These are phyloP conservation scores for Melocanna baccifera DNA, from an alignment of 176 grass and related monocot species.

Conservation along the genomic window DNA sequence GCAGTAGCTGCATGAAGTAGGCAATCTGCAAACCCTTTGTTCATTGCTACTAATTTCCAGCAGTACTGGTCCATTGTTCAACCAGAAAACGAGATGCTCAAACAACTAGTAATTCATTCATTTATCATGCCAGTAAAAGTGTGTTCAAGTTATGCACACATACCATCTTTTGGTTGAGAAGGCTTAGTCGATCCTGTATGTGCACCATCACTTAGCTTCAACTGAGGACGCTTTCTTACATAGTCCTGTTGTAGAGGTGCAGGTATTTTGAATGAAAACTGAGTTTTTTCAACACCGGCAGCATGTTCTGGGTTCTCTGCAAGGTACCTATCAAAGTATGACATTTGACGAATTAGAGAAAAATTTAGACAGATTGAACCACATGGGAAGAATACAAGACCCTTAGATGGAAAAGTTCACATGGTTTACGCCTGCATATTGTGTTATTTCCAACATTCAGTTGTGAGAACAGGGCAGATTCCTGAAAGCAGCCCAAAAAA, in stretches of 20 bases:
- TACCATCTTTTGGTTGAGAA: conserved; percentile 16
- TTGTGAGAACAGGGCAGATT: neutral
- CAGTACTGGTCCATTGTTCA: neutral
- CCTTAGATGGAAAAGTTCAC: neutral
- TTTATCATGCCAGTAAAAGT: neutral
- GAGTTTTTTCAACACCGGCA: conserved; percentile 17
- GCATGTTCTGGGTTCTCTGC: conserved; percentile 24
- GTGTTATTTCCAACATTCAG: neutral
- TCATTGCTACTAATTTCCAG: neutral
- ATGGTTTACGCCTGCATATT: conserved; percentile 1
- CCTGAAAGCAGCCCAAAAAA: neutral
- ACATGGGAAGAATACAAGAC: neutral
- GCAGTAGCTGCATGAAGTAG: neutral
- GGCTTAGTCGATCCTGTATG: neutral
- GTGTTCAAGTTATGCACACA: neutral
- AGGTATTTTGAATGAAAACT: conserved; percentile 53
- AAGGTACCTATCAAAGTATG: conserved; percentile 40
- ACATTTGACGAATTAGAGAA: conserved; percentile 6
- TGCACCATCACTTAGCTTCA: neutral
- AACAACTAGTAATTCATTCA: conserved; percentile 1
- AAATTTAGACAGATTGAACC: neutral
- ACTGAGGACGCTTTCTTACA: conserved; percentile 24
- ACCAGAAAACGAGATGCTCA: neutral
- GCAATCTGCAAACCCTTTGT: neutral
- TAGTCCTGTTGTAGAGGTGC: conserved; percentile 36